phyloP scores from a whole-genome alignment of 129 eudicot species.

The Tanacetum coccineum region DNA sequence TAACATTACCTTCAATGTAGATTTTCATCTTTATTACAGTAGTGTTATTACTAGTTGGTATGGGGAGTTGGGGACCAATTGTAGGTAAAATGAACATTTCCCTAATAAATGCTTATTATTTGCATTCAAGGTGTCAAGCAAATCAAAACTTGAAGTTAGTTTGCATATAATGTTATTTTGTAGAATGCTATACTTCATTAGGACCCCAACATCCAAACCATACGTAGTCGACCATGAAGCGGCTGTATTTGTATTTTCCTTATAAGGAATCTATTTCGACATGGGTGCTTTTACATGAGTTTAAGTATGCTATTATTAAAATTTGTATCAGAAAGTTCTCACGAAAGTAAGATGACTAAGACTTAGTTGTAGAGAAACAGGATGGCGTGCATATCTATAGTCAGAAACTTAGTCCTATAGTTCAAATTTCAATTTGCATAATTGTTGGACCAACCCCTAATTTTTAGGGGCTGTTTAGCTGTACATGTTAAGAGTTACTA shows the following conservation, averaged over 20 bases:
- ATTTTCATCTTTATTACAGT: constrained; percentile 1
- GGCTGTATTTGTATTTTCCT: too few species aligned
- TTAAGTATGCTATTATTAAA: background rate
- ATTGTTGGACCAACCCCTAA: background rate
- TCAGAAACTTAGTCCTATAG: background rate
- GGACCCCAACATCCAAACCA: background rate
- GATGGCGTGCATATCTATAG: background rate
- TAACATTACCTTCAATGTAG: background rate
- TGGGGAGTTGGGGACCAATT: background rate
- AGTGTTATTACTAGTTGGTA: too few species aligned
- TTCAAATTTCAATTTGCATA: background rate
- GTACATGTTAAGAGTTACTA: background rate
- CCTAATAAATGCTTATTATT: background rate
- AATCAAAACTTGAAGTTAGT: background rate
- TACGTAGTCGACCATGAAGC: too few species aligned
- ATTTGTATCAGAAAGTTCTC: background rate
- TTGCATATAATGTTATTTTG: background rate
- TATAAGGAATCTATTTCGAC: background rate
- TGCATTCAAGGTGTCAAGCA: background rate
- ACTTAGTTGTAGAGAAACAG: background rate
- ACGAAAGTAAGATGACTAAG: background rate
- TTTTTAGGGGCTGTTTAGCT: background rate
- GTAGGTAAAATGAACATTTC: background rate
- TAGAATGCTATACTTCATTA: background rate
- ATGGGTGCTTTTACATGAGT: background rate